Evolutionary conservation across 1,284 basidiomycete genomes (phyloP).

Genomic region (Pascua sp.): DNA sequence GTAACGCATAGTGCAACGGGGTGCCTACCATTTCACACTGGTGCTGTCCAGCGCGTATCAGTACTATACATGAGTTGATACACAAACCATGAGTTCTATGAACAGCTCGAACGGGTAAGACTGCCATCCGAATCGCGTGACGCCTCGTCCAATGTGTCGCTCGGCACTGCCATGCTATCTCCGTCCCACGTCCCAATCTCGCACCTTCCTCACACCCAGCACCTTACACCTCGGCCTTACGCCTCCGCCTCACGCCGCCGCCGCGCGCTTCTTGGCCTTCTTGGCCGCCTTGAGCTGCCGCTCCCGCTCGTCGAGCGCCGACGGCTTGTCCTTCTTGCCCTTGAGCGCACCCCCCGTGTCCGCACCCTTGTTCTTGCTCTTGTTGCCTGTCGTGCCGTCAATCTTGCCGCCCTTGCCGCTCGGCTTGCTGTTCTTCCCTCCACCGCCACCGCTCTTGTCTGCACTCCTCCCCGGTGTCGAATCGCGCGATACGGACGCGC

Average conservation of each 20-base stretch:
- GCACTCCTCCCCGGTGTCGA: neutral
- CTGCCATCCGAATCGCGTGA: too few relatives aligned
- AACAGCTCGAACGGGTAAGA: too few relatives aligned
- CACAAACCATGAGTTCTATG: too few relatives aligned
- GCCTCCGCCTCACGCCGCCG: neutral
- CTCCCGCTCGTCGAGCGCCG: slow-evolving; percentile 21
- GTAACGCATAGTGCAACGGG: too few relatives aligned
- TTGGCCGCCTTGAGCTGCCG: slow-evolving; percentile 21
- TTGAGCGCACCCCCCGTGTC: neutral
- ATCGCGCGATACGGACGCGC: neutral
- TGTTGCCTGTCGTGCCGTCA: slow-evolving; percentile 1
- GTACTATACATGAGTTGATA: too few relatives aligned
- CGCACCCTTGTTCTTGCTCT: neutral
- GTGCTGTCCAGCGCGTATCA: too few relatives aligned
- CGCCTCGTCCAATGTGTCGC: too few relatives aligned
- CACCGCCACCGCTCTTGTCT: too few relatives aligned
- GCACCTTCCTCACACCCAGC: too few relatives aligned
- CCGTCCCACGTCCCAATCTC: too few relatives aligned
- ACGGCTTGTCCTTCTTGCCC: neutral
- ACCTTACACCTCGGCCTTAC: neutral
- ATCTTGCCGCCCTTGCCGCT: slow-evolving; percentile 2
- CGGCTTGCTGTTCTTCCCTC: neutral
- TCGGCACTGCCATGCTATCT: too few relatives aligned
- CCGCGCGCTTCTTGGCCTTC: slow-evolving; percentile 22
- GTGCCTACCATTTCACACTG: too few relatives aligned